Percentiles rank a stretch among this genome's conserved stretches.
phyloP scores from a whole-genome alignment of 2,329 filamentous ascomycete genomes.

The Ascochyta clinopodiicola region DNA sequence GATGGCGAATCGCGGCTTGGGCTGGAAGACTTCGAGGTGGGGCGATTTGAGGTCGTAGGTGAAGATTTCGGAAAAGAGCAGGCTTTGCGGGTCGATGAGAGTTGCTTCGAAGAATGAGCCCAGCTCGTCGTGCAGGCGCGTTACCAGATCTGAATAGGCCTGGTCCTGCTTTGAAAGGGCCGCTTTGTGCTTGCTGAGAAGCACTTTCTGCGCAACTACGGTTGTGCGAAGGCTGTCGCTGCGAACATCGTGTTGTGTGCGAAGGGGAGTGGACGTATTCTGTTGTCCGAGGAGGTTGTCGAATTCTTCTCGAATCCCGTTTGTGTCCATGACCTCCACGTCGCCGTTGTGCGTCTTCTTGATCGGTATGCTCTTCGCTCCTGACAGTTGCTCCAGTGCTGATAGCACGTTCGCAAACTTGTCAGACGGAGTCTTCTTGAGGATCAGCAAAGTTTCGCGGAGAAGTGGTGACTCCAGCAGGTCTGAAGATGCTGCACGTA shows the following conservation, averaged over 20 bases:
- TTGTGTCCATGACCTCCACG: conserved; percentile 31
- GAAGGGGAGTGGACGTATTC: conserved; percentile 55
- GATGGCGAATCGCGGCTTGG: conserved; percentile 72
- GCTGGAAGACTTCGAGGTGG: conserved; percentile 75
- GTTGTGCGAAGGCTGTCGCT: conserved; percentile 75
- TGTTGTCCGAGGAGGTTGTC: conserved; percentile 33
- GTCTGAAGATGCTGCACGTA: conserved; percentile 65
- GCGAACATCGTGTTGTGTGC: conserved; percentile 77
- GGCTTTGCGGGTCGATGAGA: conserved; percentile 57
- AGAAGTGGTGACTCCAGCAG: conserved; percentile 59
- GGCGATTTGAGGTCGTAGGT: conserved; percentile 75
- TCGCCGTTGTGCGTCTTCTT: conserved; percentile 12
- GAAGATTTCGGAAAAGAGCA: conserved; percentile 75
- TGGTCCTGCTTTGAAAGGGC: conserved; percentile 73
- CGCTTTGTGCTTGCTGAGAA: conserved; percentile 77
- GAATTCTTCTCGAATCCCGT: conserved; percentile 45
- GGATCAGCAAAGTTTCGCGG: conserved; percentile 61
- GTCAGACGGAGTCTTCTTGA: conserved; percentile 67
- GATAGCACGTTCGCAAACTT: conserved; percentile 56
- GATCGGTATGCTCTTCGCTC: background rate
- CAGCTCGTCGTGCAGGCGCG: conserved; percentile 61
- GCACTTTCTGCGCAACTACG: conserved; percentile 80
- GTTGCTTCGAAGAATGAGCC: conserved; percentile 54
- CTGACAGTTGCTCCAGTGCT: conserved; percentile 34
- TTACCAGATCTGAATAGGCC: conserved; percentile 71